Evolutionary conservation across 169 alveolate species (phyloP), one percentile per base, ranked within the genome.

Genomic region (Plasmodium gallinaceum): DNA sequence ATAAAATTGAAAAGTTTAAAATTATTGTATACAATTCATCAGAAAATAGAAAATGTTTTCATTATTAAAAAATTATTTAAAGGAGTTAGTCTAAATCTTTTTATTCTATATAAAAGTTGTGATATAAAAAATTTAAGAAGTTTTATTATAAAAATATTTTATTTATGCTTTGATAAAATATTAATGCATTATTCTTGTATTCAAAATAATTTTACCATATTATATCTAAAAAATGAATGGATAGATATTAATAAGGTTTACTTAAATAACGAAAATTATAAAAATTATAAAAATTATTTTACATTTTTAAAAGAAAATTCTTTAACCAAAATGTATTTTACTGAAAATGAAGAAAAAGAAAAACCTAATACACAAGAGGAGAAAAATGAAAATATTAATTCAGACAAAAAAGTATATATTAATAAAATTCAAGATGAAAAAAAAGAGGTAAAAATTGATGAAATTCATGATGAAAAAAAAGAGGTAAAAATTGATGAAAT

Each of bases 1-100:
- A 64, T 76, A 8, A 76, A 76, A 64, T 62, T 64, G 32, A 62
- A 76, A 48, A 76, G 65, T 20, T 42, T 76, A 45, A 64, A 76
- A 39, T 65, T 76, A 20, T 45, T 76, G 5, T 58, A 64, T 37
- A 5, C 62, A 26, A 76, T 76, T 42, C 78, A 20, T 52, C 45
- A 37, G 42, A 76, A 76, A 58, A 76, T 76, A 14, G 54, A 76
- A 20, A 66, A 76, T 18, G 26, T 16, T 18, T 45, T 22, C 24
- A 58, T 45, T 16, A 64, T 76, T 20, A 52, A 65, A 42, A 76
- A 32, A 64, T 39, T 65, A 10, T 76, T 76, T 65, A 70, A 70
- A 48, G 54, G 78, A 32, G 42, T 76, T 43, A 64, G 78, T 43
- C 32, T 76, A 46, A 64, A 62, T 58, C 16, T 76, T 18, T 65